Evolutionary conservation across 106 monocot species (phyloP).

Genomic region (Iris macrosiphon): DNA sequence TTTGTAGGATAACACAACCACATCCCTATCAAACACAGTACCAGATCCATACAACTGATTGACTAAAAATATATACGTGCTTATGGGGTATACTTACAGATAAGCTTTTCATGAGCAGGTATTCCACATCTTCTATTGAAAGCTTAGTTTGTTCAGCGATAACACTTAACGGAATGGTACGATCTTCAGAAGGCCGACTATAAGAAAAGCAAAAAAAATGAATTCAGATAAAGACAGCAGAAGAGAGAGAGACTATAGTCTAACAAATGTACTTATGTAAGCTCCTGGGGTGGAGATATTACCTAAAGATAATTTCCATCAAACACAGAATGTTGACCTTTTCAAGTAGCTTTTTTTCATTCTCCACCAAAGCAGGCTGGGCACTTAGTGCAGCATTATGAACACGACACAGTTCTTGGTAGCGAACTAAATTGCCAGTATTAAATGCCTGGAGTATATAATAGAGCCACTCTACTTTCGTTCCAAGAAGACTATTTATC

Average conservation of each 20-base stretch:
- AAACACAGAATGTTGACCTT: conserved; percentile 95
- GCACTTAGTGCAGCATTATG: conserved; percentile 89
- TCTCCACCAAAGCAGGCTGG: conserved; percentile 77
- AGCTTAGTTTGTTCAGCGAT: conserved; percentile 84
- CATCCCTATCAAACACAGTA: too few relatives aligned
- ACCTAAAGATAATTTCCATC: conserved; percentile 99
- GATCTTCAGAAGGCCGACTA: conserved; percentile 88
- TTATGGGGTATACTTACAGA: conserved; percentile 46
- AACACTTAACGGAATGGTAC: conserved; percentile 76
- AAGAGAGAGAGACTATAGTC: neutral
- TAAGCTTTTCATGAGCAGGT: conserved; percentile 93
- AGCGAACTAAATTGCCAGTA: conserved; percentile 70
- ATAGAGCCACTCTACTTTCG: conserved; percentile 86
- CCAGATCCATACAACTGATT: too few relatives aligned
- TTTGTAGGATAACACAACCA: too few relatives aligned
- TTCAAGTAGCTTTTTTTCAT: conserved; percentile 84
- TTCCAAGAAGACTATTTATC: conserved; percentile 88
- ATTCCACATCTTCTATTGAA: conserved; percentile 80
- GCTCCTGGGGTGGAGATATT: neutral
- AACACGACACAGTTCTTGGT: conserved; percentile 82
- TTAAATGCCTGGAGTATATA: conserved; percentile 96
- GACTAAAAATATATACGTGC: too few relatives aligned
- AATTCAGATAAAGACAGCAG: neutral
- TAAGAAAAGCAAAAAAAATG: conserved; percentile 8
- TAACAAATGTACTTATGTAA: neutral